Base-by-base conservation (phyloP, 2,329 filamentous ascomycete species). In the Paramyrothecium sp. region DNA sequence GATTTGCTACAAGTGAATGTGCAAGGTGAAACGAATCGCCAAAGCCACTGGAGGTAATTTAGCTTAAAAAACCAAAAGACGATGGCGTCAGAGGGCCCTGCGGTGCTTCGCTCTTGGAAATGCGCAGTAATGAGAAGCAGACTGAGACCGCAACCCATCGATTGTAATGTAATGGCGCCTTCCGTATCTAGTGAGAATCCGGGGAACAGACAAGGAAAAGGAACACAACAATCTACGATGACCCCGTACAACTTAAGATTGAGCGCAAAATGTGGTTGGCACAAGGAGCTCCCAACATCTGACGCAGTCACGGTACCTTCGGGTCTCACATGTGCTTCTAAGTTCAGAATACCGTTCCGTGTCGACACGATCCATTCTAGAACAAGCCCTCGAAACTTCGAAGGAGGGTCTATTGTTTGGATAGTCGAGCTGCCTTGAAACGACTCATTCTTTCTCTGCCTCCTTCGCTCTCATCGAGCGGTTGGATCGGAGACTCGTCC, bases 341-440 rank as follows among this genome's bases (percentile, higher is more conserved):
- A 30, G 4, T 30, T 30, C 26, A 30, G 26, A 4, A 5, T 30
- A 5, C 10, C 26, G 26, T 30, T 30, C 26, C 26, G 26, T 30
- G 10, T 30, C 26, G 4, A 10, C 26, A 30, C 4, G 4, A 4
- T 30, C 26, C 26, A 5, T 30, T 44, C 38, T 19, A 44, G 38
- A 44, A 19, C 13, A 44, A 19, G 38, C 38, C 38, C 13, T 44
- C n/a, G 38, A 44, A 44, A 44, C 38, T 44, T 44, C 38, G n/a
- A 44, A 44, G n/a, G 13, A 12, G 54, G 22, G 44, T 51, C 67
- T 76, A 86, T 58, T 81, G 76, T 67, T 73, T 81, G 26, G 81
- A 81, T 56, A 91, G 73, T 60, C 86, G 81, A 2, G 89, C 89
- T 52, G 89, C 88, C 75, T 86, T 90, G 75, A 92, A 92, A 60